phyloP scores from a whole-genome alignment of 768 basidiomycete genomes.

The Lactarius akahatsu region DNA sequence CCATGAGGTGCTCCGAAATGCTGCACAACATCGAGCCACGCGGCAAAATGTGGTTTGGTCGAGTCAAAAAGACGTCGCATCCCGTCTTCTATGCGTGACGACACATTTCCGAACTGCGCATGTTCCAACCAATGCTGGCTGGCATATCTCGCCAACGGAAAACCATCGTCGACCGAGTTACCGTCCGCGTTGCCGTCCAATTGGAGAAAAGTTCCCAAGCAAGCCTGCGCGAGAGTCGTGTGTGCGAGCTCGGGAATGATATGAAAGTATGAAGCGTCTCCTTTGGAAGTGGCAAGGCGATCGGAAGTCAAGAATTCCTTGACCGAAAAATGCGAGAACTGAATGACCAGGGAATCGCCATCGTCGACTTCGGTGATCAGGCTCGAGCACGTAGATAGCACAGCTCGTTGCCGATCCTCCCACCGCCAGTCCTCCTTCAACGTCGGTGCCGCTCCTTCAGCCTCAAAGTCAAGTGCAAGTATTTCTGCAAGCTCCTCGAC shows the following conservation, averaged over 20 bases:
- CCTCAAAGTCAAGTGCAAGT: neutral
- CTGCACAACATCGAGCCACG: neutral
- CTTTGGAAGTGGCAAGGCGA: neutral
- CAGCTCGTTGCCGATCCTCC: neutral
- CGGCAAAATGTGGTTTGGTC: neutral
- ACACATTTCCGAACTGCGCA: neutral
- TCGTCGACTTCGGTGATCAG: neutral
- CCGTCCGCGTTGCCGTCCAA: neutral
- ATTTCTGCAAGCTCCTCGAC: neutral
- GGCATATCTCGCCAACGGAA: neutral
- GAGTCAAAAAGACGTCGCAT: neutral
- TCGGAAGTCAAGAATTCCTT: neutral
- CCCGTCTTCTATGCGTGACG: neutral
- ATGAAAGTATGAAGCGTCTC: neutral
- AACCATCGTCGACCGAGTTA: neutral
- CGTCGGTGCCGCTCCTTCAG: neutral
- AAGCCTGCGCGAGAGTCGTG: neutral
- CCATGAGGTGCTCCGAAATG: neutral
- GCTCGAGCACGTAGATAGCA: neutral
- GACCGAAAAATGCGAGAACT: neutral
- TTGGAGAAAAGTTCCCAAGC: neutral
- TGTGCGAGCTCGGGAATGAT: neutral
- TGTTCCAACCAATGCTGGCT: neutral
- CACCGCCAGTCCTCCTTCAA: neutral
- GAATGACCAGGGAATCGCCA: neutral